A percentile compares a stretch with the other conserved stretches of the same genome.
phyloP scores from a whole-genome alignment of 2,329 filamentous ascomycete genomes.

The Phaeophleospora eucalypticola region DNA sequence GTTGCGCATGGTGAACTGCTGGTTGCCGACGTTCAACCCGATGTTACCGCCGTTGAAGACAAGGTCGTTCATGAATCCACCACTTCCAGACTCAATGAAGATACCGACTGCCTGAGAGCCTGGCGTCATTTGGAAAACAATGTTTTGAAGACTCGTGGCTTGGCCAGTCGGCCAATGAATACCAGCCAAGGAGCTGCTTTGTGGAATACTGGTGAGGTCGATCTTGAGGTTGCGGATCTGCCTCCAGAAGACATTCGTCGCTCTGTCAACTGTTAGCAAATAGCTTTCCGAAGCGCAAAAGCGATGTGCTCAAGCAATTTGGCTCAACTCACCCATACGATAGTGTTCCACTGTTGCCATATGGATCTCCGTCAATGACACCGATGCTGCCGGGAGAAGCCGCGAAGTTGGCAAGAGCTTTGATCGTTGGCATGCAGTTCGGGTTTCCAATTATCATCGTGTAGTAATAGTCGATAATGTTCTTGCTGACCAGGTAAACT shows the following conservation, averaged over 20 bases:
- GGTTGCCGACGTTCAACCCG: constrained; percentile 42
- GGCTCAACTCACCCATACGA: constrained; percentile 19
- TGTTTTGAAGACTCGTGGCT: constrained; percentile 43
- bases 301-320: too few relatives aligned
- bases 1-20: constrained; percentile 53
- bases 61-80: constrained; percentile 46
- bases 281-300: too few relatives aligned
- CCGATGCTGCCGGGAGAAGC: constrained; percentile 43
- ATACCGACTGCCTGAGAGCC: constrained; percentile 47
- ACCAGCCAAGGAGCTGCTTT: constrained; percentile 40
- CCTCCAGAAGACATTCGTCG: constrained; percentile 61
- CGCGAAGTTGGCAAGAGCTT: constrained; percentile 50
- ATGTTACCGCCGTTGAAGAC: constrained; percentile 42
- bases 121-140: constrained; percentile 42
- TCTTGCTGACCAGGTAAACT: constrained; percentile 53
- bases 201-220: constrained; percentile 52
- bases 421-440: constrained; percentile 52
- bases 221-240: constrained; percentile 63
- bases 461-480: constrained; percentile 60
- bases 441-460: constrained; percentile 61
- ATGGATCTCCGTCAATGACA: constrained; percentile 55
- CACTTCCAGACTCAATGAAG: constrained; percentile 43
- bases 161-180: constrained; percentile 47
- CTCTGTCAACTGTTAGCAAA: constrained; percentile 11
- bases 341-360: constrained; percentile 40